phyloP scores from a whole-genome alignment of 2,329 filamentous ascomycete genomes.

The Aspergillus ibericus region DNA sequence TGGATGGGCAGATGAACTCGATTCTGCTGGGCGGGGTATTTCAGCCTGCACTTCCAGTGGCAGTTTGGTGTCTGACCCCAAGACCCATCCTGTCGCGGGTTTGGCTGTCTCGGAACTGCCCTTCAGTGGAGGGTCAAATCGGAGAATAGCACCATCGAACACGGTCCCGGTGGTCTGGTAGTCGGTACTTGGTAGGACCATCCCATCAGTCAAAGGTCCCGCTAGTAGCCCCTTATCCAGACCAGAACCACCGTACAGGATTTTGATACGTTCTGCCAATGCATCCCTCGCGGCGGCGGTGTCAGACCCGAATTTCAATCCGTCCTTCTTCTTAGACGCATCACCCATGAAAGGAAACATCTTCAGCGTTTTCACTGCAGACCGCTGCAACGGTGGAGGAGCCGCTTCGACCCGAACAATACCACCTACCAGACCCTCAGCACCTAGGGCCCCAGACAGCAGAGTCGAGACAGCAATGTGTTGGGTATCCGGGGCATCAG shows the following conservation, averaged over 20 bases:
- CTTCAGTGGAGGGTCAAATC: conserved; percentile 65
- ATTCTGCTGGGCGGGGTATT: conserved; percentile 63
- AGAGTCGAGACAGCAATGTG: conserved; percentile 76
- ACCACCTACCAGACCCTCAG: conserved; percentile 74
- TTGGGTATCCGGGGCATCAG: conserved; percentile 79
- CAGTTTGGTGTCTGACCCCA: conserved; percentile 73
- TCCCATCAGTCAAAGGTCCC: conserved; percentile 86
- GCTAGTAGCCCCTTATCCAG: conserved; percentile 66
- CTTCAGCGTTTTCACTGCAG: conserved; percentile 67
- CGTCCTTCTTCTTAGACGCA: conserved; percentile 58
- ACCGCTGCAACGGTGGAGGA: conserved; percentile 67
- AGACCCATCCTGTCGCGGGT: conserved; percentile 61
- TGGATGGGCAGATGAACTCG: conserved; percentile 38
- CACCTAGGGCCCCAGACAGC: conserved; percentile 72
- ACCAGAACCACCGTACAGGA: conserved; percentile 64
- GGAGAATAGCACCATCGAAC: conserved; percentile 83
- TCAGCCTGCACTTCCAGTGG: conserved; percentile 74
- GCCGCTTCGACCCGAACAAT: conserved; percentile 86
- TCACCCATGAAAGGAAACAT: conserved; percentile 74
- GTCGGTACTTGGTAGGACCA: conserved; percentile 66
- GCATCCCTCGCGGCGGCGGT: conserved; percentile 81
- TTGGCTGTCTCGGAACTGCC: conserved; percentile 33
- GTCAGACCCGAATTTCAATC: conserved; percentile 83
- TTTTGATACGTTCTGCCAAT: conserved; percentile 66
- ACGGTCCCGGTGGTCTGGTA: conserved; percentile 56